Evolutionary conservation across 1,284 basidiomycete species (phyloP).

Genomic region (Anthracocystis walkeri): DNA sequence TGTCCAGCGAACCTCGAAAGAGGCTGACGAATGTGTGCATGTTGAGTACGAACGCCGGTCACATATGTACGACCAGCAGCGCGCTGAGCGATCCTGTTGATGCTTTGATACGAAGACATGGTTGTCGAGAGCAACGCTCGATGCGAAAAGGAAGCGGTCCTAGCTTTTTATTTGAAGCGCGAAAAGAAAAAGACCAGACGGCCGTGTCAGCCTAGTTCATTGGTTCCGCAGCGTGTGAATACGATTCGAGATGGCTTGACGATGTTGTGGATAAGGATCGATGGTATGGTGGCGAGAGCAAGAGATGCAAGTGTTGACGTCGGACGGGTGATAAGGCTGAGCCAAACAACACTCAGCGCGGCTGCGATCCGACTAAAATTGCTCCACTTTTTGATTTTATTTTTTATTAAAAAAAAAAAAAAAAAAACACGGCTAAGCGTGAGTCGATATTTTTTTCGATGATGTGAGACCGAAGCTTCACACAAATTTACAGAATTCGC

Average conservation of each 20-base stretch:
- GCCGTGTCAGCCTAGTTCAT: slow-evolving; percentile 18
- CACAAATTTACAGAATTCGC: not conserved
- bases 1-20: slow-evolving; percentile 22
- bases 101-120: slow-evolving; percentile 31
- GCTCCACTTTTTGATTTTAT: slow-evolving; percentile 6
- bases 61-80: slow-evolving; percentile 1
- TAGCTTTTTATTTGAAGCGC: not conserved
- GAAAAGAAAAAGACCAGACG: slow-evolving; percentile 14
- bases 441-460: not conserved
- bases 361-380: not conserved
- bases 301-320: not conserved
- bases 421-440: too few species aligned
- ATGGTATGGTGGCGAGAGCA: slow-evolving; percentile 5
- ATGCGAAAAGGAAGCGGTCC: not conserved
- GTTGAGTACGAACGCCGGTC: not conserved
- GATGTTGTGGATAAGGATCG: not conserved
- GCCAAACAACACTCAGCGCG: slow-evolving; percentile 11
- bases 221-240: not conserved
- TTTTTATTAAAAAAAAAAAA: too few species aligned
- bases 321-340: slow-evolving; percentile 2
- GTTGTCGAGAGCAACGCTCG: not conserved
- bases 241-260: not conserved
- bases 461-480: slow-evolving; percentile 4
- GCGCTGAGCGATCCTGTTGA: slow-evolving; percentile 20
- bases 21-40: slow-evolving; percentile 13